A percentile compares a stretch with the other conserved stretches of the same genome.
Evolutionary conservation across 2,329 filamentous ascomycete genomes (phyloP).

Genomic region (Neocatenulostroma microsporum): DNA sequence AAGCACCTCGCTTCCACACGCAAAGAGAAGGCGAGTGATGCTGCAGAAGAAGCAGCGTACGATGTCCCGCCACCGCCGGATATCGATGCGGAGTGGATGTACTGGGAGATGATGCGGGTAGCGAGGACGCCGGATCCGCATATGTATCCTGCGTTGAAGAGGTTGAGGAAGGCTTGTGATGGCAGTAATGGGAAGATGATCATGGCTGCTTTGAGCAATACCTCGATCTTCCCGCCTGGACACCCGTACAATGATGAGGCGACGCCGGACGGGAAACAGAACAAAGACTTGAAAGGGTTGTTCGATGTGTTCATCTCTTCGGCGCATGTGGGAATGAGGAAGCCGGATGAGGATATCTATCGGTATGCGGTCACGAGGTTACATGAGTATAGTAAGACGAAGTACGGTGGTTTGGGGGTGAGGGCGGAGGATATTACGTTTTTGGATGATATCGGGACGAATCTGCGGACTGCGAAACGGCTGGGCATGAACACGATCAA

Average conservation of each 20-base stretch:
- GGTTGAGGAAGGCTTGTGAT: slow-evolving; percentile 44
- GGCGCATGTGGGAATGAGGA: slow-evolving; percentile 78
- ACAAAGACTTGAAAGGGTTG: slow-evolving; percentile 49
- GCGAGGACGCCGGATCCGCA: slow-evolving; percentile 68
- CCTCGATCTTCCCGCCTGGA: slow-evolving; percentile 70
- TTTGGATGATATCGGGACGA: slow-evolving; percentile 89
- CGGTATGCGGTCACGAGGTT: slow-evolving; percentile 60
- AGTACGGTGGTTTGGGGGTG: slow-evolving; percentile 48
- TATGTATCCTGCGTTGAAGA: slow-evolving; percentile 75
- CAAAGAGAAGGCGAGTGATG: slow-evolving; percentile 38
- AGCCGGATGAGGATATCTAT: slow-evolving; percentile 80
- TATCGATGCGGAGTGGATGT: slow-evolving; percentile 71
- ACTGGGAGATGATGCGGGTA: slow-evolving; percentile 82
- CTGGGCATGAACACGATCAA: slow-evolving; percentile 77
- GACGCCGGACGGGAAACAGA: slow-evolving; percentile 32
- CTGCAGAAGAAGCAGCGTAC: slow-evolving; percentile 22
- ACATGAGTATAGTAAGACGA: slow-evolving; percentile 53
- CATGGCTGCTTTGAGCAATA: slow-evolving; percentile 81
- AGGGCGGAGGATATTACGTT: slow-evolving; percentile 67
- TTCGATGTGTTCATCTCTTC: slow-evolving; percentile 88
- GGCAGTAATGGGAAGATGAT: slow-evolving; percentile 46
- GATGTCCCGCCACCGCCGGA: slow-evolving; percentile 55
- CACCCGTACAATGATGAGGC: slow-evolving; percentile 56
- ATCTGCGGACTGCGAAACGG: slow-evolving; percentile 69
- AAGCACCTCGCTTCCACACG: slow-evolving; percentile 17